Base-by-base conservation (phyloP, 495 filamentous ascomycete species). In the Aspergillus coremiiformis region DNA sequence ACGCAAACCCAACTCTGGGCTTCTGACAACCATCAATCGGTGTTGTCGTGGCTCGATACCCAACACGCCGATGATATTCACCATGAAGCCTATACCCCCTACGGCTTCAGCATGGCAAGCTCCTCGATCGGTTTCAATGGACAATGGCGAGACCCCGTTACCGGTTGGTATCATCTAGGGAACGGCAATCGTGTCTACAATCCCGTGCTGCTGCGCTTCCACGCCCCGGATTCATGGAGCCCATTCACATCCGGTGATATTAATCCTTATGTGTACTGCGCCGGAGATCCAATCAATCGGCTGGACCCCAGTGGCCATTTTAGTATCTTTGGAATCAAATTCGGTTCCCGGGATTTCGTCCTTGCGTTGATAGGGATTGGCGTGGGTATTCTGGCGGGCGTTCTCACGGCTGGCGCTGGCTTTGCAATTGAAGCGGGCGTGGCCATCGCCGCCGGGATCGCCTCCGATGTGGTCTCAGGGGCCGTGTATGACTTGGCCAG, bases 161-260 rank as follows among this genome's bases (percentile, higher is more conserved):
- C 52, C 15, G 52, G 52, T 0, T 54, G 52, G 52, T 54, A 54
- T 15, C 52, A 54, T 24, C 33, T 54, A 11, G 52, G 52, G 4
- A 23, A 33, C 1, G 52, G 52, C n/a, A 37, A 49, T 19, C 52
- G 52, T 0, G 29, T 54, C 7, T 54, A 54, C 45, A 54, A 44
- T 15, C 52, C 52, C 2, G 19, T 14, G 12, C 44, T 54, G 37
- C 35, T 15, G 45, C 17, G 5, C n/a, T 54, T 54, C 51, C 51
- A 23, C 7, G 6, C 9, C 15, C 51, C 51, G n/a, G 52, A 54
- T 26, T n/a, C 37, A 2, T 54, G 52, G 52, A 49, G 35, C 12
- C 52, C 52, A 10, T 54, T 54, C n/a, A 35, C 17, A 3, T 48
- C 52, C 15, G 52, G 52, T 24, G 52, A 54, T n/a, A 43, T 44